Percentiles rank a stretch among this genome's conserved stretches.
These are phyloP conservation scores for Harringtonia lauricola DNA, from an alignment of 2,329 filamentous ascomycete species.

Conservation along the genomic window DNA sequence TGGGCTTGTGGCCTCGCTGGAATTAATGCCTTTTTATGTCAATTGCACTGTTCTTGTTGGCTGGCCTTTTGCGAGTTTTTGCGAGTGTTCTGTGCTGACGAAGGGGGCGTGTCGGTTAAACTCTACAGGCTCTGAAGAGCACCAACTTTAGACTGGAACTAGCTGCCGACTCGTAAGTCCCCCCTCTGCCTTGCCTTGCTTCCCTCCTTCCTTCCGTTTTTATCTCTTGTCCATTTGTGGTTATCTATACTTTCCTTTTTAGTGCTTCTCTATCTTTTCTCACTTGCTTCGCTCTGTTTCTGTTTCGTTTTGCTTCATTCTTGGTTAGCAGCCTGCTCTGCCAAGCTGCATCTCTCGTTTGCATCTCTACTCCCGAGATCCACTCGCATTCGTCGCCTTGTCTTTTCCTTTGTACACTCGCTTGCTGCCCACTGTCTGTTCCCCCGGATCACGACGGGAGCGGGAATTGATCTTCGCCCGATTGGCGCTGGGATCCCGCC, in stretches of 20 bases:
- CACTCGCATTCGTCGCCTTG: too few species aligned
- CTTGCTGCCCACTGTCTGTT: too few species aligned
- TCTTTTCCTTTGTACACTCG: too few species aligned
- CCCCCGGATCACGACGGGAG: too few species aligned
- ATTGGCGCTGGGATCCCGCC: too few species aligned
- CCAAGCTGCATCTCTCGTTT: neutral
- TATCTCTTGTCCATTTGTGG: conserved; percentile 9
- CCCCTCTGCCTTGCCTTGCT: conserved; percentile 3
- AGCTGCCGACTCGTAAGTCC: conserved; percentile 46
- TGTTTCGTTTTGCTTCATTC: neutral
- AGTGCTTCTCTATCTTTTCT: too few species aligned
- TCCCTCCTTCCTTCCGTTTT: conserved; percentile 10
- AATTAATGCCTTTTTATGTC: neutral
- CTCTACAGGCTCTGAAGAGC: conserved; percentile 33
- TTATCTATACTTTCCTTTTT: conserved; percentile 4
- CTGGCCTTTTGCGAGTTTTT: neutral
- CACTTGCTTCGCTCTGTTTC: too few species aligned
- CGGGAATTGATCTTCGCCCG: too few species aligned
- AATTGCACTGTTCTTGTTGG: neutral
- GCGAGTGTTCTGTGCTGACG: conserved; percentile 5
- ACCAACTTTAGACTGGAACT: conserved; percentile 39
- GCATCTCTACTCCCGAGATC: neutral
- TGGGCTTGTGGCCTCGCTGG: neutral
- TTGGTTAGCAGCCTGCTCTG: neutral
- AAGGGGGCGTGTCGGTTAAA: conserved; percentile 8